Percentiles rank a stretch among this genome's conserved stretches.
phyloP scores from a whole-genome alignment of 164 flowering plant genomes.

The Piper longum region DNA sequence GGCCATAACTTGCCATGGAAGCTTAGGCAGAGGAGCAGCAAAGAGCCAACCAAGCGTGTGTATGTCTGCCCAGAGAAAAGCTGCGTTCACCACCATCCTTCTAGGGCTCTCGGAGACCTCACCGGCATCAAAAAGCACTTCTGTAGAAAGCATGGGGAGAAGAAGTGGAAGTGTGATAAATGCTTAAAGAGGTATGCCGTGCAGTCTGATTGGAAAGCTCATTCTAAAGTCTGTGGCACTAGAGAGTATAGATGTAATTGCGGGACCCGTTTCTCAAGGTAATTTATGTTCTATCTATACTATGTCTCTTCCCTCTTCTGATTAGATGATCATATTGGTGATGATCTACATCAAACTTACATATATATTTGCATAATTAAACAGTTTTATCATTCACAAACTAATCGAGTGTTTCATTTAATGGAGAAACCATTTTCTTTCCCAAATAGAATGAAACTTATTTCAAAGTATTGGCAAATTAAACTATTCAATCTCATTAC shows the following conservation, averaged over 20 bases:
- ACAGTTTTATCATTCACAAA: no score
- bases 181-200: conserved; percentile 89
- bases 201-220: conserved; percentile 92
- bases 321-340: no score
- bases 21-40: conserved; percentile 71
- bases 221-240: conserved; percentile 86
- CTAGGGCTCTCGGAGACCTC: conserved; percentile 91
- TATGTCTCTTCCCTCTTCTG: no score
- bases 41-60: conserved; percentile 59
- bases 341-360: no score
- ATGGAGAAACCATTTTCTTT: not conserved
- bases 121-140: conserved; percentile 94
- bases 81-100: conserved; percentile 81
- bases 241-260: conserved; percentile 89
- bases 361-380: no score
- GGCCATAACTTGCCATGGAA: conserved; percentile 99
- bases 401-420: not conserved
- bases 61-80: conserved; percentile 85
- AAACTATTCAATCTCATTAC: no score
- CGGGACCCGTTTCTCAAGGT: conserved; percentile 86
- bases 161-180: conserved; percentile 97
- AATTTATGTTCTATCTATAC: conserved; percentile 3
- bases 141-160: conserved; percentile 90
- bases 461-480: no score
- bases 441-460: no score